Percentiles rank a stretch among this genome's conserved stretches.
Evolutionary conservation across 2,329 filamentous ascomycete genomes (phyloP).

Genomic region (Fusarium brachygibbosum): DNA sequence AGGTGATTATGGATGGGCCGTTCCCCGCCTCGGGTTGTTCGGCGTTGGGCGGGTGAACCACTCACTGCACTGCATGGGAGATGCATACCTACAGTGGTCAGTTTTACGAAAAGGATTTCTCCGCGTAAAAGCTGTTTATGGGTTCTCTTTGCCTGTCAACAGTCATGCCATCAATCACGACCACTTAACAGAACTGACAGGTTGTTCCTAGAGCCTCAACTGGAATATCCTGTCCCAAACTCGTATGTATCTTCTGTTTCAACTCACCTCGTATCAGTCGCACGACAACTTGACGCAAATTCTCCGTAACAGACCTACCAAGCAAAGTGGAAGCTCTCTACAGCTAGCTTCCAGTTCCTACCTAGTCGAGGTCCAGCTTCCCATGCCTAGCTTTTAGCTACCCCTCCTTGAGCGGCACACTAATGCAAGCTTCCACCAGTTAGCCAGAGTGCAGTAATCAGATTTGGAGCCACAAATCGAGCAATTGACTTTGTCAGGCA

Average conservation of each 20-base stretch:
- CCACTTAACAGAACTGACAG: not conserved
- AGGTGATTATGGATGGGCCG: slow-evolving; percentile 1
- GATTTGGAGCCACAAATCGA: slow-evolving; percentile 8
- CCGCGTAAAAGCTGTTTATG: not conserved
- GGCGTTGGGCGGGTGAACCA: slow-evolving; percentile 33
- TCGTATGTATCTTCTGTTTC: not conserved
- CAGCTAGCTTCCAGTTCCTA: not conserved
- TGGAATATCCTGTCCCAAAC: not conserved
- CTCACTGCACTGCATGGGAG: slow-evolving; percentile 32
- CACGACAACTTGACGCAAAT: not conserved
- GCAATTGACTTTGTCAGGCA: slow-evolving; percentile 21
- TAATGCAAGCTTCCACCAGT: slow-evolving; percentile 31
- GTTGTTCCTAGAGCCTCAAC: not conserved
- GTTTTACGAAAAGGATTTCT: slow-evolving; percentile 12
- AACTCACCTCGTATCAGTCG: not conserved
- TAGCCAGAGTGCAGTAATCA: slow-evolving; percentile 1
- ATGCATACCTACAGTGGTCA: not conserved
- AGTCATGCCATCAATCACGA: not conserved
- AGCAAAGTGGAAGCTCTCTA: slow-evolving; percentile 8
- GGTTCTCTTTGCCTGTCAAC: not conserved
- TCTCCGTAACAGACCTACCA: not conserved
- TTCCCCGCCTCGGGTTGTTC: slow-evolving; percentile 24
- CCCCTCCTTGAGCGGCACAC: slow-evolving; percentile 24
- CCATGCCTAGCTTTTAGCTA: not conserved
- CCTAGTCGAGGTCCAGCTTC: not conserved